These are phyloP conservation scores for Neurospora sp. DNA, from an alignment of 495 filamentous ascomycete genomes.

Conservation along the genomic window DNA sequence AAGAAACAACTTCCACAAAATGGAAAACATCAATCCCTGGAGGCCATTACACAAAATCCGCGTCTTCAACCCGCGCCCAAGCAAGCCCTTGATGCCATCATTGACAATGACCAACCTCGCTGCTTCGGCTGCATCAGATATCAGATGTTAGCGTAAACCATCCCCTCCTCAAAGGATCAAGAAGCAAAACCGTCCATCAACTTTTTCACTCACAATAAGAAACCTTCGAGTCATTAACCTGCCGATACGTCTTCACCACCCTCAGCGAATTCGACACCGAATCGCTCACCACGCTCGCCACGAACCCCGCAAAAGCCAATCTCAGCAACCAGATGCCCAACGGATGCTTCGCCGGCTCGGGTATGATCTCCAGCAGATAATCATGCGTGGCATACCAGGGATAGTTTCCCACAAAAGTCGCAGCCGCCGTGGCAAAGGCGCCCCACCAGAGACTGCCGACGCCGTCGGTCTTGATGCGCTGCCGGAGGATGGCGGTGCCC, in stretches of 20 bases:
- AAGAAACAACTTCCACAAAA: constrained; percentile 25
- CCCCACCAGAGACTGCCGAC: constrained; percentile 26
- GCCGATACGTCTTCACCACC: constrained; percentile 25
- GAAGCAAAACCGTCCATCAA: neutral
- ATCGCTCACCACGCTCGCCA: constrained; percentile 21
- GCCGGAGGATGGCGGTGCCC: constrained; percentile 19
- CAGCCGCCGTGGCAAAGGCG: constrained; percentile 22
- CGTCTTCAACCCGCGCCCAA: constrained; percentile 23
- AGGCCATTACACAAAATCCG: constrained; percentile 27
- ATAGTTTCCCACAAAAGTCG: constrained; percentile 26
- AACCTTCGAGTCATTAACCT: constrained; percentile 23
- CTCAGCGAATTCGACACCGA: constrained; percentile 24
- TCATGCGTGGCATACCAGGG: constrained; percentile 28
- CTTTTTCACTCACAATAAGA: constrained; percentile 18
- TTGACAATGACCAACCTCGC: constrained; percentile 16
- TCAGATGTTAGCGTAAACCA: neutral
- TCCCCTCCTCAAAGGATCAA: neutral
- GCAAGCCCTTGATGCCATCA: constrained; percentile 19
- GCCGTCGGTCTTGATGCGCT: constrained; percentile 23
- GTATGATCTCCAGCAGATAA: constrained; percentile 12
- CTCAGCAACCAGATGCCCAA: constrained; percentile 20
- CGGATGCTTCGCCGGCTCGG: constrained; percentile 14
- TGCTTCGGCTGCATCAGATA: constrained; percentile 12
- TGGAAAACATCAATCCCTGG: constrained; percentile 24
- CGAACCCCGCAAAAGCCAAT: constrained; percentile 23